Evolutionary conservation across 2,329 filamentous ascomycete species (phyloP), one percentile per base, ranked within the genome.

Genomic region (Elsinoe australis): DNA sequence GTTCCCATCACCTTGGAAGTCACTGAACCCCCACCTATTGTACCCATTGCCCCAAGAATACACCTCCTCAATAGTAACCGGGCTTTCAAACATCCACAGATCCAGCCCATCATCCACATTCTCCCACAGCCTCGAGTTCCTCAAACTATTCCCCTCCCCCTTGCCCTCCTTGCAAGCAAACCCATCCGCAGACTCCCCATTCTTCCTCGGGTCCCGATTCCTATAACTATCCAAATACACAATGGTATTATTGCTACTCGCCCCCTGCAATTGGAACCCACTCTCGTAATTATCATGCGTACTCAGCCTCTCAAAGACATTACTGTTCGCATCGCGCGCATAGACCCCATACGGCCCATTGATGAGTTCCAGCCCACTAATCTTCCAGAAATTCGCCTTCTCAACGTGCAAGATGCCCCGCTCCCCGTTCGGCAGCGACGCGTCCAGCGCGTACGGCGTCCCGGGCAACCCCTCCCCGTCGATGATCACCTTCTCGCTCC

Each of bases 101-200:
- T 72, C 70, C 4, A 72, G 59, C 1, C 71, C 71, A 46, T 74
- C 71, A 31, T 74, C 71, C 5, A 73, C 71, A 24, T 74, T 74
- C 47, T 74, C 65, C 69, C 70, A 74, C 0, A 74, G 61, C 14
- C 71, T 65, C 0, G 70, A 67, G 4, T 68, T 69, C 21, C 66
- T 64, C 5, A 74, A 53, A 1, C 68, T 53, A 44, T 74, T 74
- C 6, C 71, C 71, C 15, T 64, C 63, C 2, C 71, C 71, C 1
- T 58, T 61, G 5, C 72, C 71, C 35, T 69, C 65, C 55, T 74
- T 74, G 56, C 65, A 68, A 1, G 65, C 71, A 35, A 74, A 70
- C 1, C 71, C 71, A 47, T 74, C 71, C 7, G 72, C 71, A 31
- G 66, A 71, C 56, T 74, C 71, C 10, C 71, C 71, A 35, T 74